These are phyloP conservation scores for Vigna radiata DNA, from an alignment of 306 rosid species.

Conservation along the genomic window DNA sequence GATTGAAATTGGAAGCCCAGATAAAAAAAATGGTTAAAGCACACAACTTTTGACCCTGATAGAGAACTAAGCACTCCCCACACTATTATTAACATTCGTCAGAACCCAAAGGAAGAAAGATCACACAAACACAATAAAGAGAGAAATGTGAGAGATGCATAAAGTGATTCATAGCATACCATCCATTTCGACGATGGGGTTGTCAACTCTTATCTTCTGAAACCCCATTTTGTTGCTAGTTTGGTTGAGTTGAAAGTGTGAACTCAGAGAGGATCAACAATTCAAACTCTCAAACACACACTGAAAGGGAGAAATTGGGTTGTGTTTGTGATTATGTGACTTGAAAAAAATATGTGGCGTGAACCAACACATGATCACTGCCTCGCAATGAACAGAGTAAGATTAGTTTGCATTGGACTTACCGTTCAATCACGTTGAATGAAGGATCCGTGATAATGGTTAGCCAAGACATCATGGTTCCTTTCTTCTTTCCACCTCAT, in stretches of 20 bases:
- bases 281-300: neutral
- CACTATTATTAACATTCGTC: neutral
- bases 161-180: slow-evolving; percentile 52
- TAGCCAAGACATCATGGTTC: neutral
- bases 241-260: slow-evolving; percentile 16
- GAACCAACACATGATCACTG: neutral
- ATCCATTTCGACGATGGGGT: slow-evolving; percentile 99
- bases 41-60: slow-evolving; percentile 25
- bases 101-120: neutral
- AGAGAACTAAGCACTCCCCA: neutral
- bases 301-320: neutral
- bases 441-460: neutral
- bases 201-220: slow-evolving; percentile 79
- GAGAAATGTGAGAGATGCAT: neutral
- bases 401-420: neutral
- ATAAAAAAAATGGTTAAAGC: slow-evolving; percentile 13
- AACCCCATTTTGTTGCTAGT: slow-evolving; percentile 59
- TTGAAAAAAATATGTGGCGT: neutral
- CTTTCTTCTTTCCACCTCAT: neutral
- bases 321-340: neutral
- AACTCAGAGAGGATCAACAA: slow-evolving; percentile 22
- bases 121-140: neutral
- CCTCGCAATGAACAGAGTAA: neutral
- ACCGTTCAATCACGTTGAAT: neutral
- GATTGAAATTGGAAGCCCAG: slow-evolving; percentile 20